Evolutionary conservation across 768 basidiomycete genomes (phyloP).

Genomic region (Agaricus sinodeliciosus): DNA sequence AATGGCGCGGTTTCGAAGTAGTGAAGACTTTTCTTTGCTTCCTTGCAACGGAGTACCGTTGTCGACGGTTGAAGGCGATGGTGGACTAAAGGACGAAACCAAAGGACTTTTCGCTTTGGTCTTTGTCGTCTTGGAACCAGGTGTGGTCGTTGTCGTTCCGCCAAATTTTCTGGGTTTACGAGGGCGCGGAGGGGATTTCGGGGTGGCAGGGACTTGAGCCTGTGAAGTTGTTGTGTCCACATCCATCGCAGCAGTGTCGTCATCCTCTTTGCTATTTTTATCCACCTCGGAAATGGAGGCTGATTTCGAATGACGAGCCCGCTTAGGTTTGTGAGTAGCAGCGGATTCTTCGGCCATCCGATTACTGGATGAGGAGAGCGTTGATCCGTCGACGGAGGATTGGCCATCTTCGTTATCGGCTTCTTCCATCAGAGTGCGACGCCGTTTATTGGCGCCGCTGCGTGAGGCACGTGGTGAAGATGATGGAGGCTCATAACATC

Average conservation of each 20-base stretch:
- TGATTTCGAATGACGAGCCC: conserved; percentile 8
- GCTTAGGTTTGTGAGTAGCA: conserved; percentile 1
- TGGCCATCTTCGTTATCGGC: conserved; percentile 9
- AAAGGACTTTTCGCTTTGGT: conserved; percentile 1
- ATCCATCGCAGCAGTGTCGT: conserved; percentile 3
- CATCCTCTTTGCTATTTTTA: conserved; percentile 1
- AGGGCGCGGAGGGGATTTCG: conserved; percentile 9
- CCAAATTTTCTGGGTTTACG: conserved; percentile 8
- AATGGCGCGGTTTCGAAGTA: not conserved
- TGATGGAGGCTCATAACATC: conserved; percentile 43
- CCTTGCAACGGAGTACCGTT: not conserved
- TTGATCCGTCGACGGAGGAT: conserved; percentile 7
- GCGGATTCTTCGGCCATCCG: conserved; percentile 9
- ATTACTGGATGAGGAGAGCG: conserved; percentile 3
- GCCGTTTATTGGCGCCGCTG: conserved; percentile 22
- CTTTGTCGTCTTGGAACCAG: conserved; percentile 1
- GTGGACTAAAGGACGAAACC: conserved; percentile 6
- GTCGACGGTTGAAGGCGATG: conserved; percentile 3
- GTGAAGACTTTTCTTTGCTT: not conserved
- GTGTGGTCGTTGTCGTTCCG: conserved; percentile 1
- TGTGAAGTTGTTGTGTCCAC: not conserved
- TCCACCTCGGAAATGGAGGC: not conserved
- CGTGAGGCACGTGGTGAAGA: conserved; percentile 15
- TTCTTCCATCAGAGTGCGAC: conserved; percentile 15
- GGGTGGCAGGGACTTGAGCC: conserved; percentile 4